These are phyloP conservation scores for Solanum hybrid DNA, from an alignment of 305 asterid genomes.

Conservation along the genomic window DNA sequence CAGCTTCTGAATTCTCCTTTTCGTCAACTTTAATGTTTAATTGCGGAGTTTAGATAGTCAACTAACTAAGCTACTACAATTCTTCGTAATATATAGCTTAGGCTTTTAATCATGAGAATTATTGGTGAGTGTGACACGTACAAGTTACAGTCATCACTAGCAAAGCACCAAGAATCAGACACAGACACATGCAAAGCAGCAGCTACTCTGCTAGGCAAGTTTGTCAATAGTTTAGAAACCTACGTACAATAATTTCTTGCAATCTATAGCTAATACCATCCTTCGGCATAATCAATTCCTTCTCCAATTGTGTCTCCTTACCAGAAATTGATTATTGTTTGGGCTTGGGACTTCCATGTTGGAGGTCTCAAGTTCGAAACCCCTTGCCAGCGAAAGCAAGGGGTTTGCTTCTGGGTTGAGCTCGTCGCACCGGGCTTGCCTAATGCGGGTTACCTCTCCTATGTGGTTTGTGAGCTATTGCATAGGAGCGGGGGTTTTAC, in stretches of 20 bases:
- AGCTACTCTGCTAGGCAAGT: background rate
- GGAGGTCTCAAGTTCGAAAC: too few species aligned
- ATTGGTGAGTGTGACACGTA: conserved; percentile 29
- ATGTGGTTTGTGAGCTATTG: too few species aligned
- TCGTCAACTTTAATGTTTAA: conserved; percentile 30
- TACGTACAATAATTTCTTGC: background rate
- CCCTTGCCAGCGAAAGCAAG: too few species aligned
- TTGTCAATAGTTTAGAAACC: background rate
- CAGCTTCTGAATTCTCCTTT: background rate
- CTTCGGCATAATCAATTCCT: background rate
- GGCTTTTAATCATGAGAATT: conserved; percentile 12
- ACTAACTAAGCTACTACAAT: too few species aligned
- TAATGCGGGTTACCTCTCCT: too few species aligned
- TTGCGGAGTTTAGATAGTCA: background rate
- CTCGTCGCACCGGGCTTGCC: too few species aligned
- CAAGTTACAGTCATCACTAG: background rate
- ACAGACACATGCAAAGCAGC: background rate
- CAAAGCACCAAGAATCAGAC: background rate
- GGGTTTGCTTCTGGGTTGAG: too few species aligned
- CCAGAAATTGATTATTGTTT: background rate
- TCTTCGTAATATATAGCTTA: background rate
- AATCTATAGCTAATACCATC: background rate
- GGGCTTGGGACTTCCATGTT: too few species aligned
- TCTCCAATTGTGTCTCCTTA: background rate
- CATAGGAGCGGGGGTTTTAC: too few species aligned